These are phyloP conservation scores for Coemansia furcata DNA, from an alignment of 192 early-diverging fungal genomes.

Conservation along the genomic window DNA sequence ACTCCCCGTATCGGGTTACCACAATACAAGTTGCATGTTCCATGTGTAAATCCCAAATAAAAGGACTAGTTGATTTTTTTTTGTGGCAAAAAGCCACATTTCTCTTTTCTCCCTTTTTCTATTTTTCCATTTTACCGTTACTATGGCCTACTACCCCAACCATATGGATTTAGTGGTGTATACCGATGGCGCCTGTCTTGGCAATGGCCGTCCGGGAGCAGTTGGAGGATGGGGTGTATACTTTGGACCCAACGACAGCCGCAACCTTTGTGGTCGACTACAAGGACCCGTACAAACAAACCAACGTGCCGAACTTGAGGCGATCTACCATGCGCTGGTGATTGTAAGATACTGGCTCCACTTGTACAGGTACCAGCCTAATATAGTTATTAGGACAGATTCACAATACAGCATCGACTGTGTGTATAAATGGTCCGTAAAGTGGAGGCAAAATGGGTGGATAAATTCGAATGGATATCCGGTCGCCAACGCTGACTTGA, in stretches of 20 bases:
- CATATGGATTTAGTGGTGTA: constrained; percentile 23
- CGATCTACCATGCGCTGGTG: constrained; percentile 15
- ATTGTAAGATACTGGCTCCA: neutral
- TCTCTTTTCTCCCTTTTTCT: neutral
- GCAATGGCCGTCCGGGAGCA: constrained; percentile 51
- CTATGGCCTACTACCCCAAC: neutral
- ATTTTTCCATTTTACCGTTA: neutral
- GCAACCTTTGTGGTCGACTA: constrained; percentile 52
- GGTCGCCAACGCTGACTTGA: constrained; percentile 12
- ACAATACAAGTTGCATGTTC: neutral
- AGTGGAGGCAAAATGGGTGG: constrained; percentile 23
- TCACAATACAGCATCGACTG: constrained; percentile 8
- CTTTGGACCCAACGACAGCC: constrained; percentile 50
- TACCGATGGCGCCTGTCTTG: constrained; percentile 57
- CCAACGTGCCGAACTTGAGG: constrained; percentile 29
- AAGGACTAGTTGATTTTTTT: too few relatives aligned
- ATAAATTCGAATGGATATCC: neutral
- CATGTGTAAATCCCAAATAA: neutral
- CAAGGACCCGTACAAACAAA: constrained; percentile 5
- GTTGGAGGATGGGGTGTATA: constrained; percentile 58
- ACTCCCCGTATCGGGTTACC: neutral
- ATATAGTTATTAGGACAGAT: constrained; percentile 14
- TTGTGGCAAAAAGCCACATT: too few relatives aligned
- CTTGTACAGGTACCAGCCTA: neutral
- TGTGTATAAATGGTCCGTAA: constrained; percentile 7